A percentile compares a stretch with the other conserved stretches of the same genome.
These are phyloP conservation scores for Lepidopterella palustris DNA, from an alignment of 495 filamentous ascomycete species.

Conservation along the genomic window DNA sequence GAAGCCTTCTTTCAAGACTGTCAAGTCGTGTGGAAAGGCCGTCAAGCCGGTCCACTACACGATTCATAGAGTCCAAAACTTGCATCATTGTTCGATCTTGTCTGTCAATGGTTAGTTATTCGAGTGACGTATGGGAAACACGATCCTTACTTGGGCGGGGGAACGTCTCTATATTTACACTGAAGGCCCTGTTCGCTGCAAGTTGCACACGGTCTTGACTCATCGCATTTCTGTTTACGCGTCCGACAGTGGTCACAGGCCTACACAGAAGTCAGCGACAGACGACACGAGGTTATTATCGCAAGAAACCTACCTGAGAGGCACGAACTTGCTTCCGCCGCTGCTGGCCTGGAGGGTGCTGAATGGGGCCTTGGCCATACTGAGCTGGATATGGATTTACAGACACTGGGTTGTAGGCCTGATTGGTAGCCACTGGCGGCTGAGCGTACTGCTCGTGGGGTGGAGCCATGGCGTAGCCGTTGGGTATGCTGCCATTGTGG, in stretches of 20 bases:
- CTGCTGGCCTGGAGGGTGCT: background rate
- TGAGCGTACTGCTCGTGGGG: conserved; percentile 14
- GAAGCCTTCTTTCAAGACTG: conserved; percentile 12
- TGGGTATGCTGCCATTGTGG: conserved; percentile 18
- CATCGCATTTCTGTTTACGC: conserved; percentile 68
- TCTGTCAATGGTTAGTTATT: conserved; percentile 19
- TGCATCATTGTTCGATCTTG: conserved; percentile 40
- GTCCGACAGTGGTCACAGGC: conserved; percentile 63
- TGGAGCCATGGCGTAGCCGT: conserved; percentile 13
- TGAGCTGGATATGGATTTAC: background rate
- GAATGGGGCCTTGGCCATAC: too few species aligned
- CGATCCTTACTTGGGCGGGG: conserved; percentile 56
- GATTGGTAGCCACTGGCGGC: conserved; percentile 1
- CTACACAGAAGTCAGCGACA: conserved; percentile 31
- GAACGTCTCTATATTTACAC: conserved; percentile 60
- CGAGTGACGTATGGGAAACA: conserved; percentile 1
- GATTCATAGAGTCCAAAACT: conserved; percentile 26
- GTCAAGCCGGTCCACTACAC: conserved; percentile 1
- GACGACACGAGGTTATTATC: background rate
- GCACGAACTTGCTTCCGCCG: conserved; percentile 37
- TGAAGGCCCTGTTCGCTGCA: conserved; percentile 49
- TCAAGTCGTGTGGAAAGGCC: conserved; percentile 11
- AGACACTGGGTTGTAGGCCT: conserved; percentile 3
- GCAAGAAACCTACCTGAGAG: conserved; percentile 27
- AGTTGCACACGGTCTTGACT: conserved; percentile 43